phyloP scores from a whole-genome alignment of 169 alveolate genomes.

The Miamiensis avidus region DNA sequence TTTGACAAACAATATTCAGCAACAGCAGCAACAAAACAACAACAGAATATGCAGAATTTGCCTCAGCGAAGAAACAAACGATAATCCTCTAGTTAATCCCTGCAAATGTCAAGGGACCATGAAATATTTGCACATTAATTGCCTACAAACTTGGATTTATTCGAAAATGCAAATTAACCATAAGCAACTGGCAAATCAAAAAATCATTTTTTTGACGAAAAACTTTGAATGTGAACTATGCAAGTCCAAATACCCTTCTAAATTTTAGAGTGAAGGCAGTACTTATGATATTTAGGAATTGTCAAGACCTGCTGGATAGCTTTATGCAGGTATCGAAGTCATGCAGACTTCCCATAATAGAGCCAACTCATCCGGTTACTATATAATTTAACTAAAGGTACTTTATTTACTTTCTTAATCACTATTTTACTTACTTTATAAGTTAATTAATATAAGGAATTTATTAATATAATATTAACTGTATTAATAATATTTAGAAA shows the following conservation, averaged over 20 bases:
- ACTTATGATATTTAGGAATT: neutral
- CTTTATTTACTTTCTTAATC: too few relatives aligned
- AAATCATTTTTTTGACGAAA: constrained; percentile 83
- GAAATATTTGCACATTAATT: constrained; percentile 93
- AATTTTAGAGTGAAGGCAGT: constrained; percentile 3
- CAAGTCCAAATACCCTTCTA: constrained; percentile 59
- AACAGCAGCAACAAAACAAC: neutral
- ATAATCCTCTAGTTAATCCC: constrained; percentile 95
- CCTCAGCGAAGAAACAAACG: constrained; percentile 81
- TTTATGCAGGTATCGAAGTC: neutral
- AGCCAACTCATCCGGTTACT: neutral
- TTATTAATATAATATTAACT: too few relatives aligned
- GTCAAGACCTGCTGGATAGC: constrained; percentile 4
- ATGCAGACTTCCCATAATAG: too few relatives aligned
- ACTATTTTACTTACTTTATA: too few relatives aligned
- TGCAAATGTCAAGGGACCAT: constrained; percentile 97
- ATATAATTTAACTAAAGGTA: neutral
- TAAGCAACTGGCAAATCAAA: constrained; percentile 50
- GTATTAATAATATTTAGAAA: neutral
- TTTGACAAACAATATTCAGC: too few relatives aligned
- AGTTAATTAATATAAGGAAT: neutral
- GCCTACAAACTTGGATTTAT: constrained; percentile 93
- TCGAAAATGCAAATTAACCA: constrained; percentile 77
- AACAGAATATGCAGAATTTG: constrained; percentile 87
- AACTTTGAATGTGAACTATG: constrained; percentile 94